phyloP scores from a whole-genome alignment of 2,329 filamentous ascomycete species.

The Colletotrichum euphorbiae region DNA sequence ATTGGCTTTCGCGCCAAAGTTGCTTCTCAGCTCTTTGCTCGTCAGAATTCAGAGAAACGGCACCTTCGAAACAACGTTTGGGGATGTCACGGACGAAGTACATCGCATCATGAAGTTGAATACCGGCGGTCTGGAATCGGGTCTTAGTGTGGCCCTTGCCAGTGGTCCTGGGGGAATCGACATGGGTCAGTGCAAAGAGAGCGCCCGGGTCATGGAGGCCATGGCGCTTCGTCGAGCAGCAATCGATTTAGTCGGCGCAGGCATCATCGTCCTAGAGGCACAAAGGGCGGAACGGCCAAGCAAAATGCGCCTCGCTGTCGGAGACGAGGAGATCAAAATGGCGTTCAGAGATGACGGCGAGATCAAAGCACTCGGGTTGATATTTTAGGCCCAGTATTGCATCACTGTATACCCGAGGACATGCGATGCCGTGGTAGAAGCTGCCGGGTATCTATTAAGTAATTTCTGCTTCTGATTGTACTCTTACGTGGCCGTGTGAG shows the following conservation, averaged over 20 bases:
- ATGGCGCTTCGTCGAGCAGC: conserved; percentile 74
- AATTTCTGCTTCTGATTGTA: not conserved
- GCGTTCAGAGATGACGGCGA: conserved; percentile 91
- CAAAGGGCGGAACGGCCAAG: conserved; percentile 86
- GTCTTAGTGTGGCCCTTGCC: not conserved
- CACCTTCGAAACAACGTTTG: conserved; percentile 86
- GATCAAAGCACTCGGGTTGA: conserved; percentile 81
- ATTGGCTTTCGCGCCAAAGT: conserved; percentile 83
- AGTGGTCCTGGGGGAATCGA: conserved; percentile 26
- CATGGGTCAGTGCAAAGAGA: conserved; percentile 8
- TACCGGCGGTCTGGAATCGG: conserved; percentile 1
- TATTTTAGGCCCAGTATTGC: conserved; percentile 44
- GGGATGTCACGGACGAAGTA: conserved; percentile 90
- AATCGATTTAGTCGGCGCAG: conserved; percentile 86
- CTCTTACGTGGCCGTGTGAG: not conserved
- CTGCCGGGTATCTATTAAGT: conserved; percentile 30
- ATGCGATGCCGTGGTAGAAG: not conserved
- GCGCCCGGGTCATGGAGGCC: conserved; percentile 22
- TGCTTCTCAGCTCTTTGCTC: conserved; percentile 86
- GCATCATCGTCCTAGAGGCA: conserved; percentile 86
- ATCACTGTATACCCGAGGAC: no score
- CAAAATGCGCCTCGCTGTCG: conserved; percentile 86
- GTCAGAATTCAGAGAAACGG: conserved; percentile 84
- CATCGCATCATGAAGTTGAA: conserved; percentile 69
- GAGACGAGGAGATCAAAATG: conserved; percentile 89